These are phyloP conservation scores for Apiospora koreana DNA, from an alignment of 2,329 filamentous ascomycete genomes.

Conservation along the genomic window DNA sequence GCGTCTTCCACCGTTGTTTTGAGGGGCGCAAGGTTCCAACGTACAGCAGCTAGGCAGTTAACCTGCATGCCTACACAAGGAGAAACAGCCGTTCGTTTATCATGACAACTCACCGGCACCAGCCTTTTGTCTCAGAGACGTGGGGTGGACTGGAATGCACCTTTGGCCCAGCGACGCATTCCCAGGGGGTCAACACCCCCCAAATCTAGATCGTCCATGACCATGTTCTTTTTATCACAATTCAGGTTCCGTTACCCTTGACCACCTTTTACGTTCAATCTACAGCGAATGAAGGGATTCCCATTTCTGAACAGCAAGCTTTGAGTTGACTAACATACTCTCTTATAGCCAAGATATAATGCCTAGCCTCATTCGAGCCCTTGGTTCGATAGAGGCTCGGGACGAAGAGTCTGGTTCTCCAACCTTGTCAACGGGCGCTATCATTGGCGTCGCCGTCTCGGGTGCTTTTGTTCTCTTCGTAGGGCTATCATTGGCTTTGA, in stretches of 20 bases:
- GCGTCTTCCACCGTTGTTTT: neutral
- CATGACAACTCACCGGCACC: neutral
- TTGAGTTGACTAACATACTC: neutral
- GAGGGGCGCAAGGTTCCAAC: neutral
- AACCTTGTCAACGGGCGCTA: constrained; percentile 33
- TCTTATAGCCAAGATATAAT: neutral
- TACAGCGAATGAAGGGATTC: neutral
- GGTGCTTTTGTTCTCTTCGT: constrained; percentile 49
- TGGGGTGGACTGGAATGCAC: constrained; percentile 7
- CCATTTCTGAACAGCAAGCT: neutral
- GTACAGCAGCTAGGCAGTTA: neutral
- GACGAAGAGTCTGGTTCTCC: neutral
- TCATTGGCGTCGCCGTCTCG: constrained; percentile 48
- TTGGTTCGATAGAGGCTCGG: neutral
- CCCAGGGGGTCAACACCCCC: neutral
- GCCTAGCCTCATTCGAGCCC: neutral
- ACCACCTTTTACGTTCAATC: neutral
- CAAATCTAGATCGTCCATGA: neutral
- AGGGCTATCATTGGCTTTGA: constrained; percentile 42
- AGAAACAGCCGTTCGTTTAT: neutral
- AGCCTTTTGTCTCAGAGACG: constrained; percentile 11
- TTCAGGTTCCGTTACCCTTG: neutral
- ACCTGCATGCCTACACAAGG: neutral
- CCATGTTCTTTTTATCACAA: neutral
- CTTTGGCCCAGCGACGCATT: constrained; percentile 2